These are phyloP conservation scores for Penicillium thymicola DNA, from an alignment of 2,329 filamentous ascomycete genomes.

Conservation along the genomic window DNA sequence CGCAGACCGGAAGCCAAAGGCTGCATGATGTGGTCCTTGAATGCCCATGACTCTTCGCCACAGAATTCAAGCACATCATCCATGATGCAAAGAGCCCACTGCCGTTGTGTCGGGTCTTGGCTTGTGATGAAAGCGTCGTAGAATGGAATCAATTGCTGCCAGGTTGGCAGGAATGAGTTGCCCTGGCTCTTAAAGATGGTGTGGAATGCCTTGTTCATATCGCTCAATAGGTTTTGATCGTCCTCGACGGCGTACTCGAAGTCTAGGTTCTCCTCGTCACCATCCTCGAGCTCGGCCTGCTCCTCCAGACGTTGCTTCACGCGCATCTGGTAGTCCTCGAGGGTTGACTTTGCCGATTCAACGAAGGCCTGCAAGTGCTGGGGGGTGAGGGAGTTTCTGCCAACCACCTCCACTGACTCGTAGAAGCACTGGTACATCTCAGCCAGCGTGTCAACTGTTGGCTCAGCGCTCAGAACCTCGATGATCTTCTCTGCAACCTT, in stretches of 20 bases:
- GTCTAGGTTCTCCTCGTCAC: slow-evolving; percentile 85
- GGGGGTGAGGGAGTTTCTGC: slow-evolving; percentile 73
- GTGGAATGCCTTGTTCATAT: slow-evolving; percentile 99
- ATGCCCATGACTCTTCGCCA: slow-evolving; percentile 80
- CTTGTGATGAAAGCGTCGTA: slow-evolving; percentile 84
- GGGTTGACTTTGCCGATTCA: slow-evolving; percentile 74
- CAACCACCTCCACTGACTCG: slow-evolving; percentile 91
- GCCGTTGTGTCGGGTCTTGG: slow-evolving; percentile 80
- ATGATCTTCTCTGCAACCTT: slow-evolving; percentile 85
- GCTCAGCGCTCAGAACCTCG: slow-evolving; percentile 89
- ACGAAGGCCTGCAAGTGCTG: slow-evolving; percentile 86
- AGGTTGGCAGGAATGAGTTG: slow-evolving; percentile 75
- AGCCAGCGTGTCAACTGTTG: slow-evolving; percentile 90
- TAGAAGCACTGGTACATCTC: slow-evolving; percentile 99
- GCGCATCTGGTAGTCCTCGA: slow-evolving; percentile 89
- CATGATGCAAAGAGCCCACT: slow-evolving; percentile 99
- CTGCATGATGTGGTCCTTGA: slow-evolving; percentile 79
- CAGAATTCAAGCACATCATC: slow-evolving; percentile 98
- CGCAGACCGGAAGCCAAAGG: slow-evolving; percentile 83
- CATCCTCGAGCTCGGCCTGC: slow-evolving; percentile 77
- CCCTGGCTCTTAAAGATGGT: slow-evolving; percentile 98
- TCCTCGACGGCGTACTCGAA: slow-evolving; percentile 90
- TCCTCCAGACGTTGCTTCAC: slow-evolving; percentile 83
- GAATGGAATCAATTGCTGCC: slow-evolving; percentile 79
- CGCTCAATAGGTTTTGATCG: slow-evolving; percentile 90